Evolutionary conservation across 306 rosid genomes (phyloP).

Genomic region (Cicer bijugum): DNA sequence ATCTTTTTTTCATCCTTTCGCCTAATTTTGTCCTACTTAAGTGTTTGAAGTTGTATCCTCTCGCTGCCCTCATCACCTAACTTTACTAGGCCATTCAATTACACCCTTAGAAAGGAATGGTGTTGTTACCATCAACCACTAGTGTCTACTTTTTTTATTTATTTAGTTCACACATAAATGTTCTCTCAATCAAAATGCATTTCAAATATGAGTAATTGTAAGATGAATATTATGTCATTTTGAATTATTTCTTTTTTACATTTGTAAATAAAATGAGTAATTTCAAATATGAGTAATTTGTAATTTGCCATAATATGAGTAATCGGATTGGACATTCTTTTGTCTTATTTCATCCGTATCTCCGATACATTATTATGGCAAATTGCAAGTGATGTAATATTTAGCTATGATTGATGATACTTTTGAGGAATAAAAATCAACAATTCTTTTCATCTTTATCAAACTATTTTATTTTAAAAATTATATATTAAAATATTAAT

Average conservation of each 20-base stretch:
- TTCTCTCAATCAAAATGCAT: not conserved
- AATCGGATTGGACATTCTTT: slow-evolving; percentile 7
- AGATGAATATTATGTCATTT: too few species aligned
- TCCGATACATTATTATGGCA: too few species aligned
- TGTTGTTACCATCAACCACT: slow-evolving; percentile 13
- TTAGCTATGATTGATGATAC: too few species aligned
- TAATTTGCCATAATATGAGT: too few species aligned
- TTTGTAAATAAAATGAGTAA: too few species aligned
- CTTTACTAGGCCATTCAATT: slow-evolving; percentile 33
- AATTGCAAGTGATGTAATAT: too few species aligned
- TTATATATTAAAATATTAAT: too few species aligned
- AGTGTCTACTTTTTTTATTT: not conserved
- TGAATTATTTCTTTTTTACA: too few species aligned
- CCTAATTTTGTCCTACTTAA: slow-evolving; percentile 36
- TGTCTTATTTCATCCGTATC: not conserved
- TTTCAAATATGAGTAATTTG: not conserved
- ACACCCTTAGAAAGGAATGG: not conserved
- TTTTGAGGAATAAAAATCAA: too few species aligned
- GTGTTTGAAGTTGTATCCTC: not conserved
- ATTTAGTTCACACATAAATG: not conserved
- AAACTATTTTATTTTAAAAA: too few species aligned
- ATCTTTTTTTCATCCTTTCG: slow-evolving; percentile 20
- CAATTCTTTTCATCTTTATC: too few species aligned
- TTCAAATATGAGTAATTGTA: not conserved
- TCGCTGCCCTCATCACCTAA: slow-evolving; percentile 35